A percentile compares a stretch with the other conserved stretches of the same genome.
phyloP scores from a whole-genome alignment of 106 monocot genomes.

The Iris macrosiphon region DNA sequence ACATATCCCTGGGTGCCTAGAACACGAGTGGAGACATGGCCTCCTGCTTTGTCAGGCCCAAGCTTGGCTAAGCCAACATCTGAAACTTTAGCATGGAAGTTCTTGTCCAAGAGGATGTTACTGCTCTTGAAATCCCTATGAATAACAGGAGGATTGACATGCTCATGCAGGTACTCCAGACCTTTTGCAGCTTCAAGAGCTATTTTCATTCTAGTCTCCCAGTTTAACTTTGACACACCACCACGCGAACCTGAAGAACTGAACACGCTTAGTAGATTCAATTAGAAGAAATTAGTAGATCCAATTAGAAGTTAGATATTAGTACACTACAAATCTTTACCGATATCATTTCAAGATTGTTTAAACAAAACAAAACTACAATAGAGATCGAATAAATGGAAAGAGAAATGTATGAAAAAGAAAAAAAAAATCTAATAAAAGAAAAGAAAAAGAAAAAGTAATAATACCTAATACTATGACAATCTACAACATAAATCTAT shows the following conservation, averaged over 20 bases:
- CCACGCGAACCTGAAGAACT: slow-evolving; percentile 42
- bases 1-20: slow-evolving; percentile 98
- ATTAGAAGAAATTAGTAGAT: neutral
- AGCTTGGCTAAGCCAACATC: slow-evolving; percentile 97
- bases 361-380: too few relatives aligned
- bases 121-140: slow-evolving; percentile 99
- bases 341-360: too few relatives aligned
- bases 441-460: too few relatives aligned
- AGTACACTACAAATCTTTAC: too few relatives aligned
- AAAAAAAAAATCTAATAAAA: too few relatives aligned
- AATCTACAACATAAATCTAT: too few relatives aligned
- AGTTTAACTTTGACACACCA: slow-evolving; percentile 77
- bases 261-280: slow-evolving; percentile 2
- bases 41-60: slow-evolving; percentile 92
- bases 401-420: too few relatives aligned
- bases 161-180: slow-evolving; percentile 91
- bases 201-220: slow-evolving; percentile 92
- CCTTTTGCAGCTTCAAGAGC: slow-evolving; percentile 99
- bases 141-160: slow-evolving; percentile 86
- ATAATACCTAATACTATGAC: too few relatives aligned
- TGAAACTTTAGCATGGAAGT: slow-evolving; percentile 91
- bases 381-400: too few relatives aligned
- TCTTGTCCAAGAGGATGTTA: slow-evolving; percentile 86
- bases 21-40: slow-evolving; percentile 96
- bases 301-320: too few relatives aligned